A percentile compares a stretch with the other conserved stretches of the same genome.
These are phyloP conservation scores for Populus hybrid DNA, from an alignment of 441 rosid species.

Conservation along the genomic window DNA sequence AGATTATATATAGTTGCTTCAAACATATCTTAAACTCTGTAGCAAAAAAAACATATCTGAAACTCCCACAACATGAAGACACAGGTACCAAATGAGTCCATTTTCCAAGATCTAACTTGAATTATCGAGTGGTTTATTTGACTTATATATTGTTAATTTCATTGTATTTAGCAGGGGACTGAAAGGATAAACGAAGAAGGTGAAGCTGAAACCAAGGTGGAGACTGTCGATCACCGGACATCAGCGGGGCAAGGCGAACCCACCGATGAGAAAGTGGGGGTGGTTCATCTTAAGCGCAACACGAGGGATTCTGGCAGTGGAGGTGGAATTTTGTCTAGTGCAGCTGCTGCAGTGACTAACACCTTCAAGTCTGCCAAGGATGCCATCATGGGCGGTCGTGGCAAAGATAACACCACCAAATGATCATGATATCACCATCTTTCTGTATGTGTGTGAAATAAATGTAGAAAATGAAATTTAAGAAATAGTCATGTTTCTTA, in stretches of 20 bases:
- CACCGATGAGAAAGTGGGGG: slow-evolving; percentile 28
- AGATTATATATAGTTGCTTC: neutral
- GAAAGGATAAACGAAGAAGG: slow-evolving; percentile 29
- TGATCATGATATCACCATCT: neutral
- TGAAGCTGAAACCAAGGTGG: slow-evolving; percentile 31
- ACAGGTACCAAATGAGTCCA: slow-evolving; percentile 9
- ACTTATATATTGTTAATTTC: neutral
- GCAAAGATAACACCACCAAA: slow-evolving; percentile 14
- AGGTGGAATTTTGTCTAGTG: slow-evolving; percentile 19
- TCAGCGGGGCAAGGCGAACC: slow-evolving; percentile 31
- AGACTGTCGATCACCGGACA: slow-evolving; percentile 31
- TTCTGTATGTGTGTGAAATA: neutral
- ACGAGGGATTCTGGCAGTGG: slow-evolving; percentile 5
- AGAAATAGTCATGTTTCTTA: neutral
- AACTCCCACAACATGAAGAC: slow-evolving; percentile 23
- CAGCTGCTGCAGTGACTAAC: slow-evolving; percentile 28
- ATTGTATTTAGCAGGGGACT: slow-evolving; percentile 22
- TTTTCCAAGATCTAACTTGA: neutral
- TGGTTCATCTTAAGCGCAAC: slow-evolving; percentile 34
- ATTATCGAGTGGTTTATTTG: neutral
- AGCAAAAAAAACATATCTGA: neutral
- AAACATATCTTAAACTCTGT: neutral
- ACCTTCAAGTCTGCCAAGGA: slow-evolving; percentile 32
- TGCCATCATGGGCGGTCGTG: slow-evolving; percentile 22
- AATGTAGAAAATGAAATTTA: neutral